Evolutionary conservation across 257 asterid genomes (phyloP).

Genomic region (Leptodermis oblonga): DNA sequence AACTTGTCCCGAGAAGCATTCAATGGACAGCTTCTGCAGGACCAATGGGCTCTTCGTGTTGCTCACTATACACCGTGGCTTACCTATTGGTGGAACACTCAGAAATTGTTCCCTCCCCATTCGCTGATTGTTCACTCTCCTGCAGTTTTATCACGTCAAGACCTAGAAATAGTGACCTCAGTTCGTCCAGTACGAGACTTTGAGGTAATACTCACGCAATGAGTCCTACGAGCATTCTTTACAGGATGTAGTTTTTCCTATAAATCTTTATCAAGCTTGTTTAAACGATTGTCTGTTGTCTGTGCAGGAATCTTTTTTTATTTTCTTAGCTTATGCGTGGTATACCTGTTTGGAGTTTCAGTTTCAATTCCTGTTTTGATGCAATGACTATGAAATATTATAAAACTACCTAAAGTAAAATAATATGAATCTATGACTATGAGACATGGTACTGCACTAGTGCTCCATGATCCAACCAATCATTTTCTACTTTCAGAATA

Average conservation of each 20-base stretch:
- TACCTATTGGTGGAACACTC: conserved; percentile 89
- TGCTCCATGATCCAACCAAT: neutral
- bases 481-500: neutral
- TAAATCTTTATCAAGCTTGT: too few species aligned
- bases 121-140: conserved; percentile 39
- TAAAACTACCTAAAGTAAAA: neutral
- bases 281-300: too few species aligned
- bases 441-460: neutral
- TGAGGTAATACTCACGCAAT: conserved; percentile 5
- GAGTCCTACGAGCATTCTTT: neutral
- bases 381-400: too few species aligned
- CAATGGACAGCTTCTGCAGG: conserved; percentile 40
- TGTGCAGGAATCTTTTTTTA: too few species aligned
- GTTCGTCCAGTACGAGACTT: neutral
- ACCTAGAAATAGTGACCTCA: conserved; percentile 43
- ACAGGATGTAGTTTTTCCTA: too few species aligned
- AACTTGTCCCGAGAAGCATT: conserved; percentile 57
- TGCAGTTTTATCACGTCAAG: conserved; percentile 41
- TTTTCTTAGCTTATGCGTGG: too few species aligned
- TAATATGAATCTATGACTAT: neutral
- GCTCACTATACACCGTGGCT: conserved; percentile 80
- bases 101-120: conserved; percentile 54
- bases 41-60: conserved; percentile 80
- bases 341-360: too few species aligned
- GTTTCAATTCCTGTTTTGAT: too few species aligned